A percentile compares a stretch with the other conserved stretches of the same genome.
These are phyloP conservation scores for Lactarius tabidus DNA, from an alignment of 768 basidiomycete species.

Conservation along the genomic window DNA sequence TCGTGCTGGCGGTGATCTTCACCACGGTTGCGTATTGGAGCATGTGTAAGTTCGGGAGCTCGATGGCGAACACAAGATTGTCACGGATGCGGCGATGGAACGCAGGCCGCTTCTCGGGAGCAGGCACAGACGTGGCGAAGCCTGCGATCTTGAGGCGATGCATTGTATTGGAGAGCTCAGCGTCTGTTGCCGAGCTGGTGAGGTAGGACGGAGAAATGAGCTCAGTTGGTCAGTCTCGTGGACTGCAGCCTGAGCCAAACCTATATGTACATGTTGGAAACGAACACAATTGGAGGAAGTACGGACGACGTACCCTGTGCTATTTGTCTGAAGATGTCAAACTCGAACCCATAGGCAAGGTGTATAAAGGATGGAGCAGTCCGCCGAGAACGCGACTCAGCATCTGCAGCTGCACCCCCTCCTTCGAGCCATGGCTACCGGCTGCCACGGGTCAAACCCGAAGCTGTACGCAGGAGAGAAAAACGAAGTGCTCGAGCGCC, in stretches of 20 bases:
- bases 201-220: too few species aligned
- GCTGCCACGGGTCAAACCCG: slow-evolving; percentile 26
- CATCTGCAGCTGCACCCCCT: slow-evolving; percentile 47
- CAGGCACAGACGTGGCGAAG: too few species aligned
- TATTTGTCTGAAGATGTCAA: too few species aligned
- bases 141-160: too few species aligned
- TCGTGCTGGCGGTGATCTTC: slow-evolving; percentile 15
- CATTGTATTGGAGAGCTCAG: too few species aligned
- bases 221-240: too few species aligned
- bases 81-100: slow-evolving; percentile 52
- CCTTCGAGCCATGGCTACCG: slow-evolving; percentile 18
- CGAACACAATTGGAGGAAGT: too few species aligned
- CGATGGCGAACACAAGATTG: slow-evolving; percentile 36
- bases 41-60: slow-evolving; percentile 9
- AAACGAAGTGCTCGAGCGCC: slow-evolving; percentile 54
- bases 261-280: too few species aligned
- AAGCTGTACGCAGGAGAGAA: slow-evolving; percentile 49
- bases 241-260: too few species aligned
- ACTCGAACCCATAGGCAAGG: slow-evolving; percentile 58
- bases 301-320: too few species aligned
- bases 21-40: slow-evolving; percentile 22
- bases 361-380: slow-evolving; percentile 64
- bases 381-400: slow-evolving; percentile 52
- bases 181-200: too few species aligned
- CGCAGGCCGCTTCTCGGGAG: slow-evolving; percentile 30